These are phyloP conservation scores for Sabuloglossum arenarium DNA, from an alignment of 495 filamentous ascomycete genomes.

Conservation along the genomic window DNA sequence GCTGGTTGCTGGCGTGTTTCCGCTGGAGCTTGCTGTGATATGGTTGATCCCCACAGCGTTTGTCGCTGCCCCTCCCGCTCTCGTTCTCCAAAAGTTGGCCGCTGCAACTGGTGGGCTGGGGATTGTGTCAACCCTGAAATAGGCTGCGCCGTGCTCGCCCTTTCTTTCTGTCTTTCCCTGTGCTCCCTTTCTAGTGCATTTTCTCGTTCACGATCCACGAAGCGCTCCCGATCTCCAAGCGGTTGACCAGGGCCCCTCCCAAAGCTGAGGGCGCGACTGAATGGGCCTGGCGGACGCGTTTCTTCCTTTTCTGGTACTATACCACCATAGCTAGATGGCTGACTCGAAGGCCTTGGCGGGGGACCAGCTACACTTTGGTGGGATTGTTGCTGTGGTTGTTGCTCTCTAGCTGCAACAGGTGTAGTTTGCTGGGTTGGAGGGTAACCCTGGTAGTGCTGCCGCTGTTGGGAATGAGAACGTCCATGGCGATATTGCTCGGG, in stretches of 20 bases:
- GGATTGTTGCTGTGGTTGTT: not conserved
- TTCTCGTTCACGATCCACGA: not conserved
- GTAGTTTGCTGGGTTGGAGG: not conserved
- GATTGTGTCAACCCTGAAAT: not conserved
- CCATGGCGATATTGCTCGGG: not conserved
- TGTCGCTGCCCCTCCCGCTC: constrained; percentile 1
- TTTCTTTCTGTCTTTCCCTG: not conserved
- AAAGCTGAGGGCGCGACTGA: not conserved
- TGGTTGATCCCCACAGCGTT: not conserved
- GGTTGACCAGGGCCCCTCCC: not conserved
- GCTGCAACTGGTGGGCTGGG: not conserved
- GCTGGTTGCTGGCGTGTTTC: not conserved
- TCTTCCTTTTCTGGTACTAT: not conserved
- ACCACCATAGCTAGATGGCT: not conserved
- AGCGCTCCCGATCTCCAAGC: not conserved
- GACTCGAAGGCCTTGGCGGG: not conserved
- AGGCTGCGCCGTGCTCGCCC: not conserved
- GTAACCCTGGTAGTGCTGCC: not conserved
- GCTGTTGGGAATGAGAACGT: not conserved
- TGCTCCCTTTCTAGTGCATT: not conserved
- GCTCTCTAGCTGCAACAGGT: not conserved
- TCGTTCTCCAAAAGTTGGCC: not conserved
- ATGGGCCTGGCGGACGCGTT: not conserved
- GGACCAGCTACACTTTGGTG: not conserved
- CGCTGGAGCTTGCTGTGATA: not conserved